Evolutionary conservation across 1,284 basidiomycete genomes (phyloP).

Genomic region (Apiotrichum mycotoxinovorans): DNA sequence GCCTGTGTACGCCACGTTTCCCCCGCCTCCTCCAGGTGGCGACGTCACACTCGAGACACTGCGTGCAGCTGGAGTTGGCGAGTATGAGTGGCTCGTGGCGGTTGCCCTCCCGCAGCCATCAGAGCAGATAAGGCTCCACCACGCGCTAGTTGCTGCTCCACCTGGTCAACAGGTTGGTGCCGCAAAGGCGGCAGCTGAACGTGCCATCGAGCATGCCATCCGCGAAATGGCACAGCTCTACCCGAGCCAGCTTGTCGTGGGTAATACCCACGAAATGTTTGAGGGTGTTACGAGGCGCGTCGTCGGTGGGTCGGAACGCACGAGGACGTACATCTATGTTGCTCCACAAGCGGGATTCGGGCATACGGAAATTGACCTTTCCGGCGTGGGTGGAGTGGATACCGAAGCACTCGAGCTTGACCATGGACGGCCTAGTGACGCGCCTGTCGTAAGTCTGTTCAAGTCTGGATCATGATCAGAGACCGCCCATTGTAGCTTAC

Average conservation of each 20-base stretch:
- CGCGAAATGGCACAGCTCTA: neutral
- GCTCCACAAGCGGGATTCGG: neutral
- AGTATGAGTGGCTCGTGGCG: slow-evolving; percentile 18
- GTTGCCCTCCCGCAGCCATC: slow-evolving; percentile 16
- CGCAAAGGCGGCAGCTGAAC: neutral
- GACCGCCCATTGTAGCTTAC: too few species aligned
- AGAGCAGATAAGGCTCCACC: slow-evolving; percentile 24
- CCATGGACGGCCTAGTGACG: slow-evolving; percentile 15
- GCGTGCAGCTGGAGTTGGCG: neutral
- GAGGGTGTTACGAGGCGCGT: neutral
- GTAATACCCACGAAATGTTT: slow-evolving; percentile 15
- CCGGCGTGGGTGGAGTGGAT: neutral
- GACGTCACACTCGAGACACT: neutral
- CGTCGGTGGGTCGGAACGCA: neutral
- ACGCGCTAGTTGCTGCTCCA: slow-evolving; percentile 7
- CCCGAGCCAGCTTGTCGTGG: slow-evolving; percentile 5
- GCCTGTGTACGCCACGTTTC: slow-evolving; percentile 8
- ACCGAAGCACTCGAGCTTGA: slow-evolving; percentile 10
- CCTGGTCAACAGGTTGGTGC: neutral
- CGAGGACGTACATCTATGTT: neutral
- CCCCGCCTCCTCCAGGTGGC: neutral
- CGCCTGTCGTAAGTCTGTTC: slow-evolving; percentile 14
- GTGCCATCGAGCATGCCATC: slow-evolving; percentile 1
- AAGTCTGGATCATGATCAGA: too few species aligned
- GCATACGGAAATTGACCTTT: neutral